Evolutionary conservation across 169 alveolate species (phyloP).

Genomic region (Plasmodium sp.): DNA sequence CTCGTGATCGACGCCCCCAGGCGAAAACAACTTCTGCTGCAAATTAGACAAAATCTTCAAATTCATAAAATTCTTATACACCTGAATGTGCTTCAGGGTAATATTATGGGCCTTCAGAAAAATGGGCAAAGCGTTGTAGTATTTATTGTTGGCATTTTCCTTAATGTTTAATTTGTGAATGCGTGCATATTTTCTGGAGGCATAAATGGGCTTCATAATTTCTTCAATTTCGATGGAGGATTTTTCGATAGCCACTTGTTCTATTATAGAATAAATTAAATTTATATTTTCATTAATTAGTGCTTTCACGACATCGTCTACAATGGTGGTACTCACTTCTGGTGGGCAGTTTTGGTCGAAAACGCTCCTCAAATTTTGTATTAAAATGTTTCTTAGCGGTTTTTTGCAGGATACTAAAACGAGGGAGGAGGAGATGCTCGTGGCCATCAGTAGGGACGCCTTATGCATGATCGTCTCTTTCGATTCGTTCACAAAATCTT

Average conservation of each 20-base stretch:
- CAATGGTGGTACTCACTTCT: slow-evolving; percentile 69
- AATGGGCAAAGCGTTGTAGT: slow-evolving; percentile 56
- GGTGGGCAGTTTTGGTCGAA: slow-evolving; percentile 33
- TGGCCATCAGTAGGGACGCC: slow-evolving; percentile 92
- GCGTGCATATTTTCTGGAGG: slow-evolving; percentile 74
- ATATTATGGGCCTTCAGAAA: slow-evolving; percentile 72
- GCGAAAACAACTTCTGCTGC: slow-evolving; percentile 52
- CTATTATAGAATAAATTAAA: slow-evolving; percentile 82
- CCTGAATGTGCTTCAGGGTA: slow-evolving; percentile 70
- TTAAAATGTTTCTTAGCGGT: slow-evolving; percentile 87
- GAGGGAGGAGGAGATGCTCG: slow-evolving; percentile 93
- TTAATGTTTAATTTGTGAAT: slow-evolving; percentile 61
- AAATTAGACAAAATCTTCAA: slow-evolving; percentile 38
- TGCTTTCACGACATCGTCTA: slow-evolving; percentile 77
- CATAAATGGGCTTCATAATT: slow-evolving; percentile 73
- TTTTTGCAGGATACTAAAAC: slow-evolving; percentile 94
- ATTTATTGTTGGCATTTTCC: slow-evolving; percentile 49
- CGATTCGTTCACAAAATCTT: slow-evolving; percentile 95
- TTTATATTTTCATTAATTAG: slow-evolving; percentile 83
- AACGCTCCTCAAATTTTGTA: slow-evolving; percentile 47
- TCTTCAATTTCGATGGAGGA: slow-evolving; percentile 80
- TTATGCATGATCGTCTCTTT: slow-evolving; percentile 89
- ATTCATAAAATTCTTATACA: slow-evolving; percentile 73
- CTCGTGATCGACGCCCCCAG: slow-evolving; percentile 10
- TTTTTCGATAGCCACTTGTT: slow-evolving; percentile 83